phyloP scores from a whole-genome alignment of 371 early-diverging fungal species.

The Lichtheimia ramosa region DNA sequence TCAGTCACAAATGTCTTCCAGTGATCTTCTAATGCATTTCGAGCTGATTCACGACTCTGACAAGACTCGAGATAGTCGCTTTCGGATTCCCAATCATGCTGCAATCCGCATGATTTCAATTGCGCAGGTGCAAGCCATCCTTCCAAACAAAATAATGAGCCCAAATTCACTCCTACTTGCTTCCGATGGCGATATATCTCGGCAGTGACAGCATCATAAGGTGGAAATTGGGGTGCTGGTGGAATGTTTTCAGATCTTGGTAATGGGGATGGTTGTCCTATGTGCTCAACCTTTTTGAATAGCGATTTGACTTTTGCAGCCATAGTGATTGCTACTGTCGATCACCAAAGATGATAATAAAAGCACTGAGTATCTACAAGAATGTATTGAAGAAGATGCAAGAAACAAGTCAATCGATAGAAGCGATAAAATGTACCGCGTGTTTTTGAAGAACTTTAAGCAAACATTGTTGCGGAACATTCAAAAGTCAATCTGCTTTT shows the following conservation, averaged over 20 bases:
- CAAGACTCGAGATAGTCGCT: conserved; percentile 38
- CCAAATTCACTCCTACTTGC: conserved; percentile 61
- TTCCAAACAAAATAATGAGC: conserved; percentile 65
- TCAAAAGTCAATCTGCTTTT: no score
- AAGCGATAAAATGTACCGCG: conserved; percentile 7
- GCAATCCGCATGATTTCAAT: conserved; percentile 40
- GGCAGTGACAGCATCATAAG: conserved; percentile 18
- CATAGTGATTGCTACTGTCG: neutral
- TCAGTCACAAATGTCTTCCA: conserved; percentile 64
- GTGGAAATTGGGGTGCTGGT: conserved; percentile 15
- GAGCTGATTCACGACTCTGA: conserved; percentile 43
- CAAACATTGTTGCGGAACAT: conserved; percentile 9
- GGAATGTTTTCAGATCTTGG: conserved; percentile 13
- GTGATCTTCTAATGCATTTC: conserved; percentile 45
- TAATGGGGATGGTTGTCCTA: conserved; percentile 5
- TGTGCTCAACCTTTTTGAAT: conserved; percentile 13
- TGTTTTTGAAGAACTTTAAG: neutral
- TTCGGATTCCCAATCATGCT: conserved; percentile 23
- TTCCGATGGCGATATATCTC: conserved; percentile 28
- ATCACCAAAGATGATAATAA: no score
- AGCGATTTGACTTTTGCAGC: conserved; percentile 7
- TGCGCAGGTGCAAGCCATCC: conserved; percentile 48
- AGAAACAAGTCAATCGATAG: neutral
- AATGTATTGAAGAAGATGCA: no score
- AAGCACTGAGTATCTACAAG: no score